These are phyloP conservation scores for Exophiala xenobiotica DNA, from an alignment of 2,329 filamentous ascomycete genomes.

Conservation along the genomic window DNA sequence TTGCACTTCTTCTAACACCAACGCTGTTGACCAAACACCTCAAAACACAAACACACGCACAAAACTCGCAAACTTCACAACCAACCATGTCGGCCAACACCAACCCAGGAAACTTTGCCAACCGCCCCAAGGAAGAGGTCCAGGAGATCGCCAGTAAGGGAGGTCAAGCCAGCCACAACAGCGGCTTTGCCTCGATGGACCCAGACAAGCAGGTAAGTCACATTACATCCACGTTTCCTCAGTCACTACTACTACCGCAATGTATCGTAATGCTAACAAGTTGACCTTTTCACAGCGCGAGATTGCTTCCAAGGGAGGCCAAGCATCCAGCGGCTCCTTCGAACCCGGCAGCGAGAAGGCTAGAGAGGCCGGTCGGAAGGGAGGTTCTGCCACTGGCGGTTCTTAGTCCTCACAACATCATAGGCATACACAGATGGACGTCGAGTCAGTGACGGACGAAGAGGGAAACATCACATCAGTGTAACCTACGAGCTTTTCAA, in stretches of 20 bases:
- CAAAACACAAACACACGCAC: too few relatives aligned
- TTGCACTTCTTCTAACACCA: too few relatives aligned
- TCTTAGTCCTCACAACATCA: too few relatives aligned
- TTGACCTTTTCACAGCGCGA: slow-evolving; percentile 43
- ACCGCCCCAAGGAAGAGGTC: slow-evolving; percentile 38
- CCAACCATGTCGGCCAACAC: slow-evolving; percentile 18
- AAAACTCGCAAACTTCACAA: too few relatives aligned
- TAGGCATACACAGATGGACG: too few relatives aligned
- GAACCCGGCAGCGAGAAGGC: slow-evolving; percentile 53
- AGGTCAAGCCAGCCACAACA: slow-evolving; percentile 35
- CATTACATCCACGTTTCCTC: background rate
- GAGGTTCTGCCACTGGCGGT: too few relatives aligned
- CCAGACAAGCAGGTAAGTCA: slow-evolving; percentile 34
- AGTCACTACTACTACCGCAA: background rate
- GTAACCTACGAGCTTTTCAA: too few relatives aligned
- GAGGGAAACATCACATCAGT: too few relatives aligned
- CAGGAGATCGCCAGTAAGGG: slow-evolving; percentile 41
- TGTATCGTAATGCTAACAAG: background rate
- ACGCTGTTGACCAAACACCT: too few relatives aligned
- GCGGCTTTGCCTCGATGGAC: slow-evolving; percentile 36
- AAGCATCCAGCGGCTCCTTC: slow-evolving; percentile 56
- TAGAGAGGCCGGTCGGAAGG: slow-evolving; percentile 56
- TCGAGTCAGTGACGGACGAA: too few relatives aligned
- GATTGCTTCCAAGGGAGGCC: slow-evolving; percentile 57
- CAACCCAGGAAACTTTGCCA: slow-evolving; percentile 39